Conservation (phyloP, 2,329 filamentous ascomycete genomes). For the Monosporascus sp. region DNA sequence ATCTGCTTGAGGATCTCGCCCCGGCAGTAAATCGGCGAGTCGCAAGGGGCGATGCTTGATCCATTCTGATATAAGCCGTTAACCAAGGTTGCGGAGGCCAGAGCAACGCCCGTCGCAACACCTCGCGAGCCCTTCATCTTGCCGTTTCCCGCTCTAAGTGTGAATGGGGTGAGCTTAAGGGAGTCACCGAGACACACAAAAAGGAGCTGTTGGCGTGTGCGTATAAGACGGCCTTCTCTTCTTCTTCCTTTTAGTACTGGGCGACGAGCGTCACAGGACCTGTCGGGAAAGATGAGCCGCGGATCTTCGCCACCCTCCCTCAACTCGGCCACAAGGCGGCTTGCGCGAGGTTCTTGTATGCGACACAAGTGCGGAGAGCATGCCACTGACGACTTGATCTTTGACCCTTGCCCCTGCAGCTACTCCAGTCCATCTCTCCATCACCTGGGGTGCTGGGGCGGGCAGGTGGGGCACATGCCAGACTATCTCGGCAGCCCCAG, state of each 20-base stretch:
- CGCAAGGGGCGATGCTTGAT: constrained; percentile 56
- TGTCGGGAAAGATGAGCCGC: too few relatives aligned
- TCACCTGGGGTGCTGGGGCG: too few relatives aligned
- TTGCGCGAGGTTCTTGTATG: neutral
- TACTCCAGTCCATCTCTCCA: neutral
- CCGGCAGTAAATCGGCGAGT: constrained; percentile 62
- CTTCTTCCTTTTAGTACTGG: too few relatives aligned
- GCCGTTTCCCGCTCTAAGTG: neutral
- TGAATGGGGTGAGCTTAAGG: too few relatives aligned
- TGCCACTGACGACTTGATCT: neutral
- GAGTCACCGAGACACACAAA: too few relatives aligned
- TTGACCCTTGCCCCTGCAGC: neutral
- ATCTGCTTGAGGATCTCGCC: constrained; percentile 58
- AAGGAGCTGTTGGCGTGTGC: too few relatives aligned
- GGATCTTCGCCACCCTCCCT: too few relatives aligned
- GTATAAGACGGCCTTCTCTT: too few relatives aligned
- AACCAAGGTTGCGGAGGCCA: constrained; percentile 18
- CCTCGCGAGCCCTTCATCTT: constrained; percentile 6
- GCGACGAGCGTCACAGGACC: too few relatives aligned
- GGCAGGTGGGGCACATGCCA: too few relatives aligned
- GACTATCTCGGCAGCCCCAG: too few relatives aligned
- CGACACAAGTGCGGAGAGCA: too few relatives aligned
- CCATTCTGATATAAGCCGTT: constrained; percentile 54
- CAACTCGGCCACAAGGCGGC: neutral
- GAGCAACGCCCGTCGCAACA: constrained; percentile 9